These are phyloP conservation scores for Lathyrus oleraceus DNA, from an alignment of 306 rosid genomes.

Conservation along the genomic window DNA sequence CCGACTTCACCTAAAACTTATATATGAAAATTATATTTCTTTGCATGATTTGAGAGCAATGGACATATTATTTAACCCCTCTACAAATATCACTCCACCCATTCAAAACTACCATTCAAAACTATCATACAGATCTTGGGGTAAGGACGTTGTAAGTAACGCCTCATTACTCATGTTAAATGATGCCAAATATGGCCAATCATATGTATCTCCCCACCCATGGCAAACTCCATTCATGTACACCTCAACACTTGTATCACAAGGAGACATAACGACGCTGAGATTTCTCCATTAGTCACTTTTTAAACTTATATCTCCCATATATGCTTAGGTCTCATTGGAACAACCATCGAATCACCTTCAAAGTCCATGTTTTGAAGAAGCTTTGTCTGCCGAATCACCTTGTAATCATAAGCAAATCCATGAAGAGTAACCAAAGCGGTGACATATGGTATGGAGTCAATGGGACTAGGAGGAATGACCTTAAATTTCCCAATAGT, in stretches of 20 bases:
- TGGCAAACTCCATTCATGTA: not conserved
- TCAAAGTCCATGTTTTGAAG: not conserved
- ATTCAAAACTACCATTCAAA: not conserved
- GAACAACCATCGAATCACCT: not conserved
- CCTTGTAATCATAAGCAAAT: not conserved
- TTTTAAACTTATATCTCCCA: constrained; percentile 8
- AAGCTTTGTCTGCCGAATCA: not conserved
- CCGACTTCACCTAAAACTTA: not conserved
- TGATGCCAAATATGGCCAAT: not conserved
- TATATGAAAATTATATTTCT: not conserved
- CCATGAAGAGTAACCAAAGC: not conserved
- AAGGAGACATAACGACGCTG: not conserved
- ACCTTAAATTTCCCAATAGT: not conserved
- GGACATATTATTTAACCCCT: not conserved
- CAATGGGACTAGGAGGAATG: not conserved
- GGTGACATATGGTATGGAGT: not conserved
- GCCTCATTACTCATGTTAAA: not conserved
- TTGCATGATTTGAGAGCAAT: not conserved
- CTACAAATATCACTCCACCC: not conserved
- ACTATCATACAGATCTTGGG: not conserved
- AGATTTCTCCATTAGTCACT: not conserved
- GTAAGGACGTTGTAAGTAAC: not conserved
- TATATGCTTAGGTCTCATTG: not conserved
- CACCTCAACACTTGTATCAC: not conserved
- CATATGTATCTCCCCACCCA: not conserved